phyloP scores from a whole-genome alignment of 768 basidiomycete species.

The Pleurotus tuoliensis region DNA sequence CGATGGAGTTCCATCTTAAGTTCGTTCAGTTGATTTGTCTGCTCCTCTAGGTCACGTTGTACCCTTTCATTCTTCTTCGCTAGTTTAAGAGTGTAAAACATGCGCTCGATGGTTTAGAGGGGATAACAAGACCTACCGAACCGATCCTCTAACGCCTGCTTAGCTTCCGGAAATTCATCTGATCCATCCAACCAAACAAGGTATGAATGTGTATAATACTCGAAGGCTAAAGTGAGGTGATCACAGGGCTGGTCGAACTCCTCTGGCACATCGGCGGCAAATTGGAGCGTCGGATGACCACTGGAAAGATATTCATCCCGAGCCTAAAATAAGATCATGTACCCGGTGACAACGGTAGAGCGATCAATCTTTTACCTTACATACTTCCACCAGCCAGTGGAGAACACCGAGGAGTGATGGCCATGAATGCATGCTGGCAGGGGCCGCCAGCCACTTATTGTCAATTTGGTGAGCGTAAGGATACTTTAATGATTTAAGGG shows the following conservation, averaged over 20 bases:
- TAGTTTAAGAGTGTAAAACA: conserved; percentile 22
- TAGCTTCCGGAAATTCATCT: conserved; percentile 68
- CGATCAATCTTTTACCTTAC: conserved; percentile 53
- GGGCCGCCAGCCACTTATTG: conserved; percentile 82
- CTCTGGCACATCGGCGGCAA: conserved; percentile 56
- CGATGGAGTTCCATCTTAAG: conserved; percentile 51
- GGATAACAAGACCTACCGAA: conserved; percentile 51
- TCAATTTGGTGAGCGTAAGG: conserved; percentile 78
- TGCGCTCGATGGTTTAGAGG: background rate
- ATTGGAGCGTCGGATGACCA: conserved; percentile 65
- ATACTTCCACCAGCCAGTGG: conserved; percentile 88
- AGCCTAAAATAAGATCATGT: conserved; percentile 11
- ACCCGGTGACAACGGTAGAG: background rate
- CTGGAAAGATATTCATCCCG: conserved; percentile 48
- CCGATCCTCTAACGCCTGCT: conserved; percentile 65
- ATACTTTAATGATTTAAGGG: conserved; percentile 75
- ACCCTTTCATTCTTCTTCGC: conserved; percentile 73
- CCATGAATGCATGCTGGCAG: conserved; percentile 93
- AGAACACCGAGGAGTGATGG: conserved; percentile 81
- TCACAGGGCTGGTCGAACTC: conserved; percentile 75
- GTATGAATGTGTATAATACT: conserved; percentile 68
- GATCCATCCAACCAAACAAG: conserved; percentile 60
- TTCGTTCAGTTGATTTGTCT: conserved; percentile 42
- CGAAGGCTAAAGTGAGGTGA: conserved; percentile 73
- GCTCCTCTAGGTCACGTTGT: conserved; percentile 57